These are phyloP conservation scores for Mycena rebaudengoi DNA, from an alignment of 768 basidiomycete genomes.

Conservation along the genomic window DNA sequence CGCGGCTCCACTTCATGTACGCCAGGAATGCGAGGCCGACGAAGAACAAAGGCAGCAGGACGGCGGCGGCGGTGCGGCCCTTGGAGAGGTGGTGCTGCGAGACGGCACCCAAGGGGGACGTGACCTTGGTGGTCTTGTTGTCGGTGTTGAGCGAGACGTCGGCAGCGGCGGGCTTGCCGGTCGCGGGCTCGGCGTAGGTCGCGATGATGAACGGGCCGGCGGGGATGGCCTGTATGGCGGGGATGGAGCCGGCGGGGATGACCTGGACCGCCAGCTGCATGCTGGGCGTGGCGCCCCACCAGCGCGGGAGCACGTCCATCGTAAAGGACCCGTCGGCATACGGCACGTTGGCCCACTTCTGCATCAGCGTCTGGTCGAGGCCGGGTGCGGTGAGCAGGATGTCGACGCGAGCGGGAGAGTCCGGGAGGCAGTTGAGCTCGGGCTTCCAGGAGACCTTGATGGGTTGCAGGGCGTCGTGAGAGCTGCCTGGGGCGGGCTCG, in stretches of 20 bases:
- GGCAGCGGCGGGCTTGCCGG: slow-evolving; percentile 50
- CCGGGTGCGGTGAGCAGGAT: slow-evolving; percentile 72
- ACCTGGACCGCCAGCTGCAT: slow-evolving; percentile 67
- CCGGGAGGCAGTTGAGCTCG: slow-evolving; percentile 52
- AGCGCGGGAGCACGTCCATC: slow-evolving; percentile 62
- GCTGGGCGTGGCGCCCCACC: slow-evolving; percentile 71
- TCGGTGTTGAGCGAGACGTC: slow-evolving; percentile 43
- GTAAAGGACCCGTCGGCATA: slow-evolving; percentile 58
- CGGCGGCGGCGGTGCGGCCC: slow-evolving; percentile 72
- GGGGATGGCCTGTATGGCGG: slow-evolving; percentile 61
- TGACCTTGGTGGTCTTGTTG: slow-evolving; percentile 51
- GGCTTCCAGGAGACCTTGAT: slow-evolving; percentile 73
- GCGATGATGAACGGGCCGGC: slow-evolving; percentile 77
- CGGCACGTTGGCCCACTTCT: slow-evolving; percentile 65
- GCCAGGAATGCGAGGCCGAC: slow-evolving; percentile 50
- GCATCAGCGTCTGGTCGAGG: slow-evolving; percentile 51
- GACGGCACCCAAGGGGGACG: slow-evolving; percentile 44
- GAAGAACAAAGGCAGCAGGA: slow-evolving; percentile 70
- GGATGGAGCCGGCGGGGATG: slow-evolving; percentile 55
- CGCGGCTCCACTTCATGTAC: slow-evolving; percentile 65
- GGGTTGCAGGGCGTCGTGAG: slow-evolving; percentile 55
- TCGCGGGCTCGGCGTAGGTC: slow-evolving; percentile 57
- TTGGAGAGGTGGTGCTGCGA: slow-evolving; percentile 44
- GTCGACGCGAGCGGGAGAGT: slow-evolving; percentile 57
- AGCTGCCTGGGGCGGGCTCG: slow-evolving; percentile 56